Base-by-base conservation (phyloP, 805 yeast species). In the Saturnispora sanitii region DNA sequence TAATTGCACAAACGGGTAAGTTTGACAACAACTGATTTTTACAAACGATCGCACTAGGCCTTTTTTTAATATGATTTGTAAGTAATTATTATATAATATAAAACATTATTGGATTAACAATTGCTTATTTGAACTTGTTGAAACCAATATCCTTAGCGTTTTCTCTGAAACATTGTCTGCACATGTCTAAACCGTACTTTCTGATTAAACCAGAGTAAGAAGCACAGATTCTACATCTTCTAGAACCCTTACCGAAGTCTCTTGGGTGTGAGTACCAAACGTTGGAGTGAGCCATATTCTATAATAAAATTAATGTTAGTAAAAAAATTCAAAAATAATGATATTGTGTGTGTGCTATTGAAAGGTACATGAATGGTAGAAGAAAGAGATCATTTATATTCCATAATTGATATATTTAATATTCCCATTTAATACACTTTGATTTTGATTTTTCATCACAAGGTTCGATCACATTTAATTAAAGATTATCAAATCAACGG, bases 221-320 rank as follows among this genome's bases (percentile, higher is more conserved):
- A 64, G 95, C 78, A 70, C 95, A 86, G 79, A 90, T 88, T 73
- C 97, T 92, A 80, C 97, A 92, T 77, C 85, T 92, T 79, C 99
- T 95, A 65, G 97, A 84, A 77, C 99, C 99, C 85, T 92, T 92
- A 75, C 98, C 98, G 87, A 78, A 90, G 75, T 83, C 88, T 85
- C 97, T 86, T 81, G 99, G 98, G 95, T 92, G 98, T 71, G 97
- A 88, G 82, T 73, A 92, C 99, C 99, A 92, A 81, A 90, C 95
- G 87, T 86, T 82, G 82, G 86, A 96, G 96, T 88, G 97, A 82
- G 96, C 96, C 97, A 88, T 88, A 50, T 74, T 83, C 77, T 72
- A 67, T 17, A 25, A 6, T 13, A 32, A 18, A 11, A 22, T 19
- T 8, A 19, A 34, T 37, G 55, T 54, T 51, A 52, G 55, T 52